phyloP scores from a whole-genome alignment of 1,284 basidiomycete genomes.

The Heimioporus retisporus region DNA sequence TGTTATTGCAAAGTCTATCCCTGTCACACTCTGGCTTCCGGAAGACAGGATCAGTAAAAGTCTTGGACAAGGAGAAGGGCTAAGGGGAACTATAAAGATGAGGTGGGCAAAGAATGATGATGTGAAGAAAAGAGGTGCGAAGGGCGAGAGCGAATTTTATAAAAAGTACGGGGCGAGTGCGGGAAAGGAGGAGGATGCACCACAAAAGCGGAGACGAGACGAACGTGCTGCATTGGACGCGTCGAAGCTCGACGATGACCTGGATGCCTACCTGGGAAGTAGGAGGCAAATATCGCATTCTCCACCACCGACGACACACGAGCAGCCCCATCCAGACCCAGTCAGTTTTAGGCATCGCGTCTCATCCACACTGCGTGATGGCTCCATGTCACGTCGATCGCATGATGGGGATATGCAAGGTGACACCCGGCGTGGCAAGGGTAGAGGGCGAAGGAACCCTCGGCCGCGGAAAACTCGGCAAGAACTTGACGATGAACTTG shows the following conservation, averaged over 20 bases:
- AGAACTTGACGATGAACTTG: constrained; percentile 82
- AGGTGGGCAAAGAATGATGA: constrained; percentile 77
- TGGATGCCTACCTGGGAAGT: constrained; percentile 71
- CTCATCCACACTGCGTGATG: constrained; percentile 52
- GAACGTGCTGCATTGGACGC: constrained; percentile 33
- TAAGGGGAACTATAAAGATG: constrained; percentile 73
- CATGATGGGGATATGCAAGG: constrained; percentile 35
- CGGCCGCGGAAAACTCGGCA: constrained; percentile 69
- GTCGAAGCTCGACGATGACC: constrained; percentile 58
- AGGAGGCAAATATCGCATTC: constrained; percentile 42
- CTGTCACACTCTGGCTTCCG: constrained; percentile 79
- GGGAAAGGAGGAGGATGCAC: constrained; percentile 60
- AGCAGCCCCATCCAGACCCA: constrained; percentile 59
- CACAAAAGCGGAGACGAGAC: constrained; percentile 49
- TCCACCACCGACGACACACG: constrained; percentile 71
- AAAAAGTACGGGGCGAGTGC: constrained; percentile 73
- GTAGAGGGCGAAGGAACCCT: constrained; percentile 42
- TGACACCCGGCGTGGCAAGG: constrained; percentile 29
- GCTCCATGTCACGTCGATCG: constrained; percentile 32
- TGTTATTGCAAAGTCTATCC: constrained; percentile 72
- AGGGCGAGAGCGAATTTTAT: constrained; percentile 78
- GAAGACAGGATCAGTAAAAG: constrained; percentile 78
- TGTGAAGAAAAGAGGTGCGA: constrained; percentile 79
- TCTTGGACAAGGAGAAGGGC: constrained; percentile 69
- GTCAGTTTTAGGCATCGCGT: constrained; percentile 55